These are phyloP conservation scores for Dioscorea zingiberensis DNA, from an alignment of 106 monocot genomes.

Conservation along the genomic window DNA sequence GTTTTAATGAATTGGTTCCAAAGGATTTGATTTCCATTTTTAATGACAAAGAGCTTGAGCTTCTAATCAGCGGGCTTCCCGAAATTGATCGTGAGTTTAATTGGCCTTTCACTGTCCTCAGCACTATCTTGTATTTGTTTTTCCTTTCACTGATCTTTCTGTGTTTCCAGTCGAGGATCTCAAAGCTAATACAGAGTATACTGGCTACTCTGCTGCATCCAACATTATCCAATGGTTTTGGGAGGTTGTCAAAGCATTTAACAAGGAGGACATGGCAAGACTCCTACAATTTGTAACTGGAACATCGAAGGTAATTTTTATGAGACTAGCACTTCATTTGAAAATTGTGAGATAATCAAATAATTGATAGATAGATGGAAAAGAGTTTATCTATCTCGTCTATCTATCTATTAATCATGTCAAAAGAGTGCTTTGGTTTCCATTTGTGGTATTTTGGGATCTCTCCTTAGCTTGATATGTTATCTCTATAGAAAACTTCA, in stretches of 20 bases:
- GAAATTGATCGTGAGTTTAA: constrained; percentile 62
- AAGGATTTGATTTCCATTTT: constrained; percentile 64
- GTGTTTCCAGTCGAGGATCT: constrained; percentile 60
- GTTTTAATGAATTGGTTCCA: constrained; percentile 63
- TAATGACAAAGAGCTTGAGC: constrained; percentile 74
- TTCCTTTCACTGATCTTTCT: neutral
- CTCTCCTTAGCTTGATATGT: too few species aligned
- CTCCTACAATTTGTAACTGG: constrained; percentile 76
- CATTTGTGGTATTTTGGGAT: too few species aligned
- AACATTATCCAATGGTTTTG: constrained; percentile 65
- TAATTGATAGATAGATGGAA: too few species aligned
- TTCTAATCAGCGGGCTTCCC: constrained; percentile 75
- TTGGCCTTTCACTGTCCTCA: neutral
- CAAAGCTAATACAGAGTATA: constrained; percentile 63
- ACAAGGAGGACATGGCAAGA: constrained; percentile 73
- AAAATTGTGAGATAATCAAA: too few species aligned
- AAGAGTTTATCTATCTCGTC: too few species aligned
- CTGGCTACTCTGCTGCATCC: constrained; percentile 58
- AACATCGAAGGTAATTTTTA: constrained; percentile 56
- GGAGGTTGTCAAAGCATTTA: constrained; percentile 70
- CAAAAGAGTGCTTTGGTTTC: too few species aligned
- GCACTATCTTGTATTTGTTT: neutral
- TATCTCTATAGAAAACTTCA: too few species aligned
- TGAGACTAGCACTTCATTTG: neutral
- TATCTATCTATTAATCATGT: too few species aligned